These are phyloP conservation scores for Chlamydomonas applanata DNA, from an alignment of 139 green algal genomes.

Conservation along the genomic window DNA sequence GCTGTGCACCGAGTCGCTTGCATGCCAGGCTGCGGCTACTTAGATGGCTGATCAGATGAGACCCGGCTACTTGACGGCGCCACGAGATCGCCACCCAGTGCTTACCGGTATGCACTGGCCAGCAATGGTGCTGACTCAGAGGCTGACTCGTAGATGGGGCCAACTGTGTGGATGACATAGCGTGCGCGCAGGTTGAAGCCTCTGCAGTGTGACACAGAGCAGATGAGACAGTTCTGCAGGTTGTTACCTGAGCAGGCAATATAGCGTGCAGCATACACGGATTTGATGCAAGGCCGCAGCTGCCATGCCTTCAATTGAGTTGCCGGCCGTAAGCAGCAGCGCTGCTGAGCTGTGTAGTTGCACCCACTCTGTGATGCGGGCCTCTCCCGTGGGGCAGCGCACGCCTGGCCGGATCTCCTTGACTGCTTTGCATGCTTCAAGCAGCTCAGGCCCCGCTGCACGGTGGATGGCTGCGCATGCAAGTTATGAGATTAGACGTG, in stretches of 20 bases:
- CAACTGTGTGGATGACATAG: conserved; percentile 93
- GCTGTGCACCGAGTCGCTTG: no score
- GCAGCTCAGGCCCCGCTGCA: conserved; percentile 71
- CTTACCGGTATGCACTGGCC: conserved; percentile 60
- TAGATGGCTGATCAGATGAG: no score
- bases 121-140: conserved; percentile 60
- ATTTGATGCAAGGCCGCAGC: no score
- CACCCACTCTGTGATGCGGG: conserved; percentile 56
- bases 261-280: no score
- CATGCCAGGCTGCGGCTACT: no score
- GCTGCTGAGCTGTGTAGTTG: not conserved
- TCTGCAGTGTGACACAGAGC: conserved; percentile 27
- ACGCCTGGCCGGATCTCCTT: conserved; percentile 50
- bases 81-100: not conserved
- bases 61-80: no score
- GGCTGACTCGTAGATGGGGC: conserved; percentile 69
- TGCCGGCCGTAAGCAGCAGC: no score
- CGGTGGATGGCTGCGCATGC: conserved; percentile 73
- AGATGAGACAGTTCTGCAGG: no score
- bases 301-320: no score
- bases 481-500: no score
- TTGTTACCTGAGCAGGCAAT: no score
- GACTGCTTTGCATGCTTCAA: conserved; percentile 64
- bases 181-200: conserved; percentile 62
- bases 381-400: conserved; percentile 81